Conservation (phyloP, 768 basidiomycete genomes). For the Boletus subparvulus region DNA sequence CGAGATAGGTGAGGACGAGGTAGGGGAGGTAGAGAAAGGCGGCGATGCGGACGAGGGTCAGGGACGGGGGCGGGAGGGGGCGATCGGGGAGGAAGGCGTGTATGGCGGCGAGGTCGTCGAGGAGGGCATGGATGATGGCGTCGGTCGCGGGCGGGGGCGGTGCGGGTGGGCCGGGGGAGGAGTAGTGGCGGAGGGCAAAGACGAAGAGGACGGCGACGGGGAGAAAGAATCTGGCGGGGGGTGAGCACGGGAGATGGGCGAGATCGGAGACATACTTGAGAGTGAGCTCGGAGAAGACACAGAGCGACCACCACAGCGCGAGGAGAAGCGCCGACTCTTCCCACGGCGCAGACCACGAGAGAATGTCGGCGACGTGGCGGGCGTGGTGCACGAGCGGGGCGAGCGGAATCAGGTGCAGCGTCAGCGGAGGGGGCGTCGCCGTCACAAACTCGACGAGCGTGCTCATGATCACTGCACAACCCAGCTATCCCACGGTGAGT, state of each 20-base stretch:
- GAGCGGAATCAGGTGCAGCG: constrained; percentile 59
- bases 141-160: constrained; percentile 50
- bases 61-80: constrained; percentile 28
- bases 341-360: constrained; percentile 57
- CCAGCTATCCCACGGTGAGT: too few species aligned
- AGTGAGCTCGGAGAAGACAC: constrained; percentile 53
- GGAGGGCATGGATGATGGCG: constrained; percentile 46
- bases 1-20: constrained; percentile 57
- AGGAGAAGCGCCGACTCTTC: constrained; percentile 67
- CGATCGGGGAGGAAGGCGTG: constrained; percentile 54
- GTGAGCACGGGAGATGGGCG: background rate
- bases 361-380: constrained; percentile 45
- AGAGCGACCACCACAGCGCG: constrained; percentile 74
- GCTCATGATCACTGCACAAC: too few species aligned
- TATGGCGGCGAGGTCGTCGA: constrained; percentile 68
- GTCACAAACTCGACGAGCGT: constrained; percentile 49
- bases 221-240: constrained; percentile 50
- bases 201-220: constrained; percentile 50
- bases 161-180: constrained; percentile 17
- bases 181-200: constrained; percentile 33
- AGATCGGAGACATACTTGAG: constrained; percentile 43
- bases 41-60: constrained; percentile 54
- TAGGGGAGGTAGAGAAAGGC: constrained; percentile 63
- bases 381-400: constrained; percentile 50
- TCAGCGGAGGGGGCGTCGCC: constrained; percentile 61